Percentiles rank a stretch among this genome's conserved stretches.
Conservation (phyloP, 495 filamentous ascomycete species). For the Lophiostoma macrostomum region DNA sequence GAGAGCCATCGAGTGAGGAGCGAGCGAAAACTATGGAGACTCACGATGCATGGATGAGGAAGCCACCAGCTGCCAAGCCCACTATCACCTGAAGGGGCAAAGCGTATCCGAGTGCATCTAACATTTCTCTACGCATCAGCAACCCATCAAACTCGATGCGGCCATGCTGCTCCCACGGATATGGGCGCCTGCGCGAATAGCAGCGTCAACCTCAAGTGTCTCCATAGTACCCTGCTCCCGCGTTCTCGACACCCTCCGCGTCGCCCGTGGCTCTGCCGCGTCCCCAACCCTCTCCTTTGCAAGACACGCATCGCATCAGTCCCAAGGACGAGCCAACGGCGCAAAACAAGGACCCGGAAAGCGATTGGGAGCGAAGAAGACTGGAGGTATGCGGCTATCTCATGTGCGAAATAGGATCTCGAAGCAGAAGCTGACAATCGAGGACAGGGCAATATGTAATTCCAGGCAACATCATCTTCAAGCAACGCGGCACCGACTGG, state of each 20-base stretch:
- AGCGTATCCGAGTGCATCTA: too few species aligned
- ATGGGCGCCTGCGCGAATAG: conserved; percentile 27
- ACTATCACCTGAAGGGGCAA: too few species aligned
- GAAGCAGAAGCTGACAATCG: neutral
- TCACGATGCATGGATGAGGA: too few species aligned
- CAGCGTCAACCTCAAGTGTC: neutral
- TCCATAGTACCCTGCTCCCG: conserved; percentile 6
- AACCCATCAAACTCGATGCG: conserved; percentile 4
- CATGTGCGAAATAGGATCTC: conserved; percentile 33
- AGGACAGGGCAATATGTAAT: conserved; percentile 77
- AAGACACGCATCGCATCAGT: conserved; percentile 78
- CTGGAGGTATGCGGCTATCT: too few species aligned
- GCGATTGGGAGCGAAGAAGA: conserved; percentile 91
- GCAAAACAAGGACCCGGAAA: conserved; percentile 86
- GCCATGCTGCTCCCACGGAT: conserved; percentile 37
- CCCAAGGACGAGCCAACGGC: conserved; percentile 81
- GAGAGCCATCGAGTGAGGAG: too few species aligned
- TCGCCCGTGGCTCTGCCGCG: conserved; percentile 20
- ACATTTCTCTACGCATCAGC: conserved; percentile 1
- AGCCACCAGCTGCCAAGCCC: too few species aligned
- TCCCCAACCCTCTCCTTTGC: conserved; percentile 38
- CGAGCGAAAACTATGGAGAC: too few species aligned
- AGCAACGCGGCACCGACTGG: conserved; percentile 92
- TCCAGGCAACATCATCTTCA: conserved; percentile 95
- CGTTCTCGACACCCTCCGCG: conserved; percentile 26